Base-by-base conservation (phyloP, 768 basidiomycete species). In the Russula dissimulans region DNA sequence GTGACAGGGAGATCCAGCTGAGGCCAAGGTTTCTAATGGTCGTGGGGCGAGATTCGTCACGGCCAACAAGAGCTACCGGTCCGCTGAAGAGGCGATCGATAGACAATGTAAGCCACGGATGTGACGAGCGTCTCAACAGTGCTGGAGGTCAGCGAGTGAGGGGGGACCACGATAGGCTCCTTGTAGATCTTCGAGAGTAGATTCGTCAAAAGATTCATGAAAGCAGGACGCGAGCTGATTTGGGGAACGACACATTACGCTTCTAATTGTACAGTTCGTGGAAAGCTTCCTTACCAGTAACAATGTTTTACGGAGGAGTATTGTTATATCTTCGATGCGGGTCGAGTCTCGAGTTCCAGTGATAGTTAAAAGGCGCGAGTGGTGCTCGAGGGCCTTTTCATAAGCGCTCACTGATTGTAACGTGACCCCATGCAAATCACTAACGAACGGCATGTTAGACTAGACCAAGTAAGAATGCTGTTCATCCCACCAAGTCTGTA, bases 1-100 rank as follows among this genome's bases (percentile, higher is more conserved):
- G 77, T 47, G 81, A 78, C 51, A 89, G 68, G 1, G 78, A 79
- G 36, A 91, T 74, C 84, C 87, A 95, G 46, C 75, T 70, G 18
- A 69, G 69, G 11, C 79, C 82, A 8, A 81, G 55, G 54, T 49
- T 43, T 6, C 38, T 46, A 29, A 64, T 43, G n/a, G 18, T 22
- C 2, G 29, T n/a, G 18, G 62, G 29, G 12, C 57, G 56, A 39
- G 62, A 59, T 15, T 31, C 22, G 45, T 44, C 49, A 51, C n/a
- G 10, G 36, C 55, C 45, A 3, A 53, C 36, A 42, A 14, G 54
- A 31, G 31, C 36, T 17, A 54, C n/a, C 15, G 55, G 6, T 11
- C 31, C 55, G 17, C 34, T 44, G 45, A 65, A 52, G 41, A 52
- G 17, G 12, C 54, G 54, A 49, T 56, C 42, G 18, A 47, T 31